Evolutionary conservation across 768 basidiomycete genomes (phyloP), one percentile per base, ranked within the genome.

Genomic region (Agrocybe chaxingu): DNA sequence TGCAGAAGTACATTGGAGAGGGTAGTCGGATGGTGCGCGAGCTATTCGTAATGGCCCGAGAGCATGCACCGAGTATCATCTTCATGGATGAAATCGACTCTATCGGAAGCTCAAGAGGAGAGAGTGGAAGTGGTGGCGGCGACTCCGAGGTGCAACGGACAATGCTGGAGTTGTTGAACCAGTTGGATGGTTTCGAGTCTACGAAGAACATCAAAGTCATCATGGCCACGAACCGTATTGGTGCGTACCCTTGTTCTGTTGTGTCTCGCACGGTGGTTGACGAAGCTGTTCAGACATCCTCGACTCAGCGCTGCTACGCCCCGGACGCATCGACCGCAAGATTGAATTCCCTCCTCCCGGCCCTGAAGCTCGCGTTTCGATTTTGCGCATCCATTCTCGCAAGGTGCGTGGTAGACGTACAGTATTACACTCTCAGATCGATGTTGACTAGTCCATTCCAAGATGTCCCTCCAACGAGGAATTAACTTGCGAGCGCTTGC

Each of bases 61-160:
- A 98, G 66, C 93, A 97, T 62, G 96, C 96, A 32, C 96, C 96
- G 33, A 90, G 89, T 68, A 97, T 98, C 71, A 97, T 98, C 66
- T 98, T 98, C 76, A 97, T 98, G 95, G 96, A 98, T 66, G 96
- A 98, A 71, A 98, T 98, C 56, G 96, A 98, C 70, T 93, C 91
- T 13, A 98, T 98, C 62, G 96, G 96, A 48, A 89, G 87, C 55
- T 92, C 92, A 55, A 72, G 95, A 65, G 92, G 95, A 8, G 91
- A 94, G 65, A 85, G 95, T 62, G 92, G 95, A 12, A 89, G 90
- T 44, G 89, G 90, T 16, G 85, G 85, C 37, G 90, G 91, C 1
- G 91, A 94, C 61, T 89, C 87, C 3, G 92, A 93, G 66, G 91
- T 92, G 51, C 90, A 94, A 72, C 72, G 91, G 48, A 94, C 91